phyloP scores from a whole-genome alignment of 2,329 filamentous ascomycete species.

The Raffaelea albimanens region DNA sequence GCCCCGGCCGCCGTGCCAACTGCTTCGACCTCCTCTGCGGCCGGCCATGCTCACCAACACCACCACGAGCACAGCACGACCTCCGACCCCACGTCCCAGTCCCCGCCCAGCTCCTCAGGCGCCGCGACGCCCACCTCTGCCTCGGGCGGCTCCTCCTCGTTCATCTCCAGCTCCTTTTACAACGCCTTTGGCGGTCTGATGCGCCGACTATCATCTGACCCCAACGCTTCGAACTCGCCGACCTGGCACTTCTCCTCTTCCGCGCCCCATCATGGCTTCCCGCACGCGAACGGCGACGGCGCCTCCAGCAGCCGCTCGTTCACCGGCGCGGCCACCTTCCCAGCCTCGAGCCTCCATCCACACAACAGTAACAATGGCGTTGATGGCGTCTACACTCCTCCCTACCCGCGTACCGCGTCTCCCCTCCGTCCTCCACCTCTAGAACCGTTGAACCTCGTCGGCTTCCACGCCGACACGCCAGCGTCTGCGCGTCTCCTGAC shows the following conservation, averaged over 20 bases:
- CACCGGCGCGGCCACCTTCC: slow-evolving; percentile 4
- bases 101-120: slow-evolving; percentile 7
- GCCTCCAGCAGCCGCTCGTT: no score
- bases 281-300: no score
- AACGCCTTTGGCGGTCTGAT: slow-evolving; percentile 53
- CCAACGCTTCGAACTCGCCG: slow-evolving; percentile 7
- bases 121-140: slow-evolving; percentile 16
- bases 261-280: no score
- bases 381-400: slow-evolving; percentile 28
- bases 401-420: slow-evolving; percentile 50
- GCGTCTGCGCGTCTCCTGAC: slow-evolving; percentile 58
- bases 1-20: background rate
- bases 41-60: background rate
- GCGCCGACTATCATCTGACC: slow-evolving; percentile 52
- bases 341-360: background rate
- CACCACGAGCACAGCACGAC: background rate
- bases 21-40: background rate
- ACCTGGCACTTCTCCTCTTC: slow-evolving; percentile 6
- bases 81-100: slow-evolving; percentile 3
- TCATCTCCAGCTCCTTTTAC: slow-evolving; percentile 23
- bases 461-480: slow-evolving; percentile 53
- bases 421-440: slow-evolving; percentile 85
- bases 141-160: slow-evolving; percentile 18
- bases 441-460: slow-evolving; percentile 64
- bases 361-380: slow-evolving; percentile 8